Evolutionary conservation across 257 asterid species (phyloP).

Genomic region (Osmanthus fragrans): DNA sequence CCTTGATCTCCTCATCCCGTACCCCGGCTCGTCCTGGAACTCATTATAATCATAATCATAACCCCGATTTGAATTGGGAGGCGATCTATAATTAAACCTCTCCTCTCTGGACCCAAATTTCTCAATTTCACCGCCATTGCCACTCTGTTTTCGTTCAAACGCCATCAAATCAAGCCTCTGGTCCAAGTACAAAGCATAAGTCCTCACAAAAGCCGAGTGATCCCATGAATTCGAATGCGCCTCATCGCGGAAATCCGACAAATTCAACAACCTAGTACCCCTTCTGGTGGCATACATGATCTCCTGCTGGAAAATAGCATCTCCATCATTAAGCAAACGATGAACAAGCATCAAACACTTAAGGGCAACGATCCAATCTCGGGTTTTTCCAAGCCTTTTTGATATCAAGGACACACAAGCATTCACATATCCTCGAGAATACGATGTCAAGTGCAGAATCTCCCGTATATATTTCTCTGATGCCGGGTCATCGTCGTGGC

Average conservation of each 20-base stretch:
- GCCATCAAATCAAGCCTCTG: slow-evolving; percentile 69
- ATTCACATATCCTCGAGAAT: slow-evolving; percentile 59
- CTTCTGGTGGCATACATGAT: slow-evolving; percentile 68
- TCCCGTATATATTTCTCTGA: slow-evolving; percentile 69
- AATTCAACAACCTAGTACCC: slow-evolving; percentile 63
- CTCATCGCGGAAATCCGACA: slow-evolving; percentile 79
- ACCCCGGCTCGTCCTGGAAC: slow-evolving; percentile 40
- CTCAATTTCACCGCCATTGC: slow-evolving; percentile 38
- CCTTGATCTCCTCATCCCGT: slow-evolving; percentile 68
- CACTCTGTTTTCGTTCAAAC: slow-evolving; percentile 53
- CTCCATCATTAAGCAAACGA: slow-evolving; percentile 67
- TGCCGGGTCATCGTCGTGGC: slow-evolving; percentile 83
- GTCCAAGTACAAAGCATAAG: slow-evolving; percentile 64
- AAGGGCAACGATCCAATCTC: slow-evolving; percentile 82
- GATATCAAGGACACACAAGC: slow-evolving; percentile 65
- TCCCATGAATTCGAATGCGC: slow-evolving; percentile 82
- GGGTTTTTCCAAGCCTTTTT: slow-evolving; percentile 64
- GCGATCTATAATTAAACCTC: slow-evolving; percentile 42
- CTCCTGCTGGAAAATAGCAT: slow-evolving; percentile 64
- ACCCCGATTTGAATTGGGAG: slow-evolving; percentile 51
- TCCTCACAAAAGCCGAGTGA: slow-evolving; percentile 73
- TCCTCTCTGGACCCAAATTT: slow-evolving; percentile 47
- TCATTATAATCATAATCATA: slow-evolving; percentile 56
- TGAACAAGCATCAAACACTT: slow-evolving; percentile 72
- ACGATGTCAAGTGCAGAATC: slow-evolving; percentile 63